Evolutionary conservation across 257 asterid species (phyloP).

Genomic region (Solanum acaule): DNA sequence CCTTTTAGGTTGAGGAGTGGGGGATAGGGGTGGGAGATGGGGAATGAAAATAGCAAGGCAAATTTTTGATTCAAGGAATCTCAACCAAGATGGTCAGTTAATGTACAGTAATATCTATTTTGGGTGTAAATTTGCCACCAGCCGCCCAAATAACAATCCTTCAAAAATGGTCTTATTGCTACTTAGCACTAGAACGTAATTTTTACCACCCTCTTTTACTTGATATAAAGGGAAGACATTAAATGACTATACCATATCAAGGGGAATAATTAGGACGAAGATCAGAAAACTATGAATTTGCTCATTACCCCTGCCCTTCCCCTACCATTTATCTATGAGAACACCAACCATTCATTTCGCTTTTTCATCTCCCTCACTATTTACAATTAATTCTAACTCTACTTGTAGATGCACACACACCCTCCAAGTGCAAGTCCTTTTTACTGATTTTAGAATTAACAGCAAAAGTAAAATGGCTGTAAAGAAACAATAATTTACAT

Average conservation of each 20-base stretch:
- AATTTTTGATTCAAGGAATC: neutral
- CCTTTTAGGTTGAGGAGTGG: neutral
- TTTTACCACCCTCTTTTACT: neutral
- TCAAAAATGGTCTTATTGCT: neutral
- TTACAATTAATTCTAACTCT: neutral
- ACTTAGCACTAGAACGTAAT: neutral
- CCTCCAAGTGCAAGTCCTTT: neutral
- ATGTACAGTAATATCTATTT: neutral
- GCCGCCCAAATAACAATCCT: neutral
- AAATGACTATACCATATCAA: neutral
- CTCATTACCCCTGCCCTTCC: neutral
- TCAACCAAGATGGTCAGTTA: neutral
- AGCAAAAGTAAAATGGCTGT: neutral
- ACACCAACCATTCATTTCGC: neutral
- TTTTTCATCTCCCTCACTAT: neutral
- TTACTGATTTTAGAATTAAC: neutral
- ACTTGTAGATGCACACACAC: neutral
- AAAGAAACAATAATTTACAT: neutral
- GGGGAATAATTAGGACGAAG: neutral
- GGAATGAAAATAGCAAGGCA: neutral
- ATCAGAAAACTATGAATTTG: neutral
- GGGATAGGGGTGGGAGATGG: neutral
- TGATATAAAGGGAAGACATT: neutral
- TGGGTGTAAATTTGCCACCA: neutral
- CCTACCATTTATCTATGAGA: neutral